phyloP scores from a whole-genome alignment of 345 rosid species.

The Gossypium turneri region DNA sequence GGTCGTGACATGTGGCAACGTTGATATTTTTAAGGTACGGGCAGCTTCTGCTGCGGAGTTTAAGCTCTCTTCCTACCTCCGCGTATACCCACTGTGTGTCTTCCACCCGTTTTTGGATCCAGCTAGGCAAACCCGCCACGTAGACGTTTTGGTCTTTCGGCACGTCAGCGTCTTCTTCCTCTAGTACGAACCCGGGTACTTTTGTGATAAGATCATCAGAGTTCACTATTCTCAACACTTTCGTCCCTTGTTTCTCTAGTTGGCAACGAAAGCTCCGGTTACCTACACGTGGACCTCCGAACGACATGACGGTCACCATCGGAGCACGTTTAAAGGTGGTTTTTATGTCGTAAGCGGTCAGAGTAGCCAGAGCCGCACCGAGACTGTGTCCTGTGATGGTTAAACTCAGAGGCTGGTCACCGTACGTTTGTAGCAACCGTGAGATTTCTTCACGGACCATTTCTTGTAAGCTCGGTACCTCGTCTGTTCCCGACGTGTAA shows the following conservation, averaged over 20 bases:
- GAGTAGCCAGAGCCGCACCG: constrained; percentile 84
- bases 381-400: constrained; percentile 93
- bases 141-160: constrained; percentile 5
- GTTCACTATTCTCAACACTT: constrained; percentile 76
- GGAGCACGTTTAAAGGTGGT: constrained; percentile 49
- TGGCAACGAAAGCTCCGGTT: constrained; percentile 54
- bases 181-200: constrained; percentile 78
- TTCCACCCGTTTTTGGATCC: constrained; percentile 59
- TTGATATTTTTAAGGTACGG: constrained; percentile 48
- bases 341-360: constrained; percentile 70
- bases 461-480: constrained; percentile 47
- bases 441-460: constrained; percentile 63
- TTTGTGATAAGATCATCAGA: constrained; percentile 79
- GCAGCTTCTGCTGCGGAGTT: constrained; percentile 64
- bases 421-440: constrained; percentile 49
- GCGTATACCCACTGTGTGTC: constrained; percentile 72
- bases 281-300: constrained; percentile 94
- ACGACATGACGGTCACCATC: constrained; percentile 76
- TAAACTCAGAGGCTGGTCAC: constrained; percentile 69
- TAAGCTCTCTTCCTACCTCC: constrained; percentile 73
- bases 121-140: constrained; percentile 36
- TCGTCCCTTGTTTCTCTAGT: constrained; percentile 68
- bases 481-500: constrained; percentile 51
- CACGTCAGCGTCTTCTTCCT: constrained; percentile 30
- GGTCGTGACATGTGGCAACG: constrained; percentile 80